phyloP scores from a whole-genome alignment of 1,139 yeast species.

The Hemisphaericaspora xylofermentans region DNA sequence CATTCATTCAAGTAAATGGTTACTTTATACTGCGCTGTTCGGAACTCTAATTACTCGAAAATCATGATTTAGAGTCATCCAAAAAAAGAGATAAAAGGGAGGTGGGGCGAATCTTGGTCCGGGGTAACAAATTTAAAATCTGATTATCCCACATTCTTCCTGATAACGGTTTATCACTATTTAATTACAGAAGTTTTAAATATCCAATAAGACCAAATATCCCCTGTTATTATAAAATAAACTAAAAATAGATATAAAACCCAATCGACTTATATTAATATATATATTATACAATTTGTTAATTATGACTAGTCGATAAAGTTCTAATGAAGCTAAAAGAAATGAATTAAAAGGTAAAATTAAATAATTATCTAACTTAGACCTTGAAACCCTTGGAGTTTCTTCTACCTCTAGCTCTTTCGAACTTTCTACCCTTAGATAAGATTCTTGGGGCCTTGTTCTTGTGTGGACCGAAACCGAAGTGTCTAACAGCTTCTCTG shows the following conservation, averaged over 20 bases:
- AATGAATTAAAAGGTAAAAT: neutral
- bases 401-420: conserved; percentile 99
- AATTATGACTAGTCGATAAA: neutral
- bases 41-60: too few species aligned
- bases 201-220: neutral
- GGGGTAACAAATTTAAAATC: too few species aligned
- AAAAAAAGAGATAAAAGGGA: too few species aligned
- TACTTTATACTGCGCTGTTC: too few species aligned
- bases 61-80: too few species aligned
- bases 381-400: conserved; percentile 99
- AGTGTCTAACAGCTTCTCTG: conserved; percentile 99
- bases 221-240: neutral
- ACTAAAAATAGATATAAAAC: neutral
- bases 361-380: conserved; percentile 48
- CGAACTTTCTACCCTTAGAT: conserved; percentile 99
- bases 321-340: neutral
- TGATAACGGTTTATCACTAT: too few species aligned
- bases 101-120: too few species aligned
- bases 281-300: neutral
- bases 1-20: too few species aligned
- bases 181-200: too few species aligned
- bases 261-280: conserved; percentile 2
- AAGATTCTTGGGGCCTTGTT: conserved; percentile 98
- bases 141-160: too few species aligned
- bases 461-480: conserved; percentile 99